Conservation (phyloP, 495 filamentous ascomycete genomes). For the Copromyces sp. region DNA sequence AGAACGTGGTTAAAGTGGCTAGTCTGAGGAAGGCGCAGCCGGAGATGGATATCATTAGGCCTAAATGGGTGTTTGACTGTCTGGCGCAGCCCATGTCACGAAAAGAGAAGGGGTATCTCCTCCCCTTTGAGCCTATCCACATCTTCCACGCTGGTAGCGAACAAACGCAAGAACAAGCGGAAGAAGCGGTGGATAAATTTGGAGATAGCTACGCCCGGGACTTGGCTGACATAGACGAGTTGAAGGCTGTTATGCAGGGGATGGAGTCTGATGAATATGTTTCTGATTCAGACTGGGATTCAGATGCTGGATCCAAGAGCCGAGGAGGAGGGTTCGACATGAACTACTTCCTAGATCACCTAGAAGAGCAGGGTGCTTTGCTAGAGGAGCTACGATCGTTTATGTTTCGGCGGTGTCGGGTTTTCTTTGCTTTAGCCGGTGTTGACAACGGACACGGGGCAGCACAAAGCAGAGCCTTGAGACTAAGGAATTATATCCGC, state of each 20-base stretch:
- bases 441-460: constrained; percentile 1
- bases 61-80: constrained; percentile 80
- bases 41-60: constrained; percentile 59
- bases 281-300: neutral
- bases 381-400: constrained; percentile 45
- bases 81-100: constrained; percentile 47
- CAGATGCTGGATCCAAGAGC: neutral
- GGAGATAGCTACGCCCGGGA: constrained; percentile 79
- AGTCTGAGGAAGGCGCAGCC: constrained; percentile 59
- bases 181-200: constrained; percentile 57
- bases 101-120: constrained; percentile 53
- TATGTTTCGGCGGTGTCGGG: constrained; percentile 53
- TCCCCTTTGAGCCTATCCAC: constrained; percentile 42
- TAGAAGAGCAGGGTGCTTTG: constrained; percentile 45
- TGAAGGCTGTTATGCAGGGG: constrained; percentile 43
- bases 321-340: constrained; percentile 19
- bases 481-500: constrained; percentile 36
- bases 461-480: constrained; percentile 11
- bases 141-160: constrained; percentile 32
- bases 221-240: constrained; percentile 47
- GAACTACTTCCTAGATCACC: constrained; percentile 38
- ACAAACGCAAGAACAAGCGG: constrained; percentile 15
- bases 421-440: constrained; percentile 38
- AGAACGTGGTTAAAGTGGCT: constrained; percentile 76
- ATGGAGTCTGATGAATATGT: constrained; percentile 24